phyloP scores from a whole-genome alignment of 148 eudicot species.

The Rhododendron simsii region DNA sequence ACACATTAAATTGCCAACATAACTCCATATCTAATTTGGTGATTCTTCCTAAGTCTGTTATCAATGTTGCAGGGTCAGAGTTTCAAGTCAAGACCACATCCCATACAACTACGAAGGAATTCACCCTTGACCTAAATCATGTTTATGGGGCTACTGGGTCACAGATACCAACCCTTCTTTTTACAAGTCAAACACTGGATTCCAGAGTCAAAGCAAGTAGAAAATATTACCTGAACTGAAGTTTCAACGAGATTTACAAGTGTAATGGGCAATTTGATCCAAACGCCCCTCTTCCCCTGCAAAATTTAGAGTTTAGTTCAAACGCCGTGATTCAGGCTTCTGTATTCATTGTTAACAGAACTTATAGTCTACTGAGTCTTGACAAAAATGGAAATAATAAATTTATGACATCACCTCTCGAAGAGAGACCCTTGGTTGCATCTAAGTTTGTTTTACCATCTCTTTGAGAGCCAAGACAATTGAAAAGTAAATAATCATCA shows the following conservation, averaged over 20 bases:
- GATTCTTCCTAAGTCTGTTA: not conserved
- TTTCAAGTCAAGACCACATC: not conserved
- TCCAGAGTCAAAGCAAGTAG: not conserved
- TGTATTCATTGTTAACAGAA: not conserved
- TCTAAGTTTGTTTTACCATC: not conserved
- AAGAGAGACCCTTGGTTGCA: not conserved
- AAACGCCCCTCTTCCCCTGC: slow-evolving; percentile 80
- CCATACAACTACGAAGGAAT: not conserved
- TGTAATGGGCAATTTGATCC: slow-evolving; percentile 70
- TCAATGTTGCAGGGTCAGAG: not conserved
- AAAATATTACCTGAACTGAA: slow-evolving; percentile 50
- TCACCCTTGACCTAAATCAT: not conserved
- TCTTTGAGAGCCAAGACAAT: not conserved
- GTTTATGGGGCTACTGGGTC: not conserved
- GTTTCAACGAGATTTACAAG: slow-evolving; percentile 64
- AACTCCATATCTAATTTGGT: not conserved
- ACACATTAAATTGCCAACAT: not conserved
- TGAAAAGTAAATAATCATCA: not conserved
- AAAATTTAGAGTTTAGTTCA: not conserved
- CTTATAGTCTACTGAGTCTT: not conserved
- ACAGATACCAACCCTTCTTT: not conserved
- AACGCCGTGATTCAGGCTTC: not conserved
- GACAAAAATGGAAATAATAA: not conserved
- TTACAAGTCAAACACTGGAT: not conserved
- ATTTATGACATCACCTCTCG: not conserved